Base-by-base conservation (phyloP, 2,329 filamentous ascomycete genomes). In the Cadophora malorum region DNA sequence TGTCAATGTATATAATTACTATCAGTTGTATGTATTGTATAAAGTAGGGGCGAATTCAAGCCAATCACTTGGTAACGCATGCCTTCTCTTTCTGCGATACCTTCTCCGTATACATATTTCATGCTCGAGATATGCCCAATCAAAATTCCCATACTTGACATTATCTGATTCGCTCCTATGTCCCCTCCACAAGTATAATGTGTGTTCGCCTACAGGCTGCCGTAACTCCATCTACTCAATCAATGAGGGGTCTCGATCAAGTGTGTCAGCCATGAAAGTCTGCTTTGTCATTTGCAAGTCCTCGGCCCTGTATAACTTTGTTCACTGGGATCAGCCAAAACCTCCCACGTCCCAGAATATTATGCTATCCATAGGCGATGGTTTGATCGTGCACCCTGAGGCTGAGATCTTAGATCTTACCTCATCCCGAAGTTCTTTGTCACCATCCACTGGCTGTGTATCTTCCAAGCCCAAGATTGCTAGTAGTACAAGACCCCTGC, bases 1-100 rank as follows among this genome's bases (percentile, higher is more conserved):
- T 56, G 21, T 28, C n/a, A 45, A 56, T 23, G 23, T 64, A 58
- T 14, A 64, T 52, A 62, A 49, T 49, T 49, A 62, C 6, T 62
- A 9, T 59, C 33, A 21, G 33, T 41, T 41, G 33, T 41, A 59
- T 59, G 55, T 41, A 59, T 41, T 41, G 55, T 41, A 59, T 23
- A 59, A 41, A 59, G 1, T 8, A 21, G n/a, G 55, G n/a, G 21
- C 7, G 33, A 59, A 41, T 38, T 41, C 21, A 41, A 19, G 2
- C 28, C 6, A 33, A 55, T n/a, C n/a, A n/a, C 28, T 33, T 31
- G 28, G 28, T 2, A 14, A 28, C 14, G n/a, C 25, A 55, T 8
- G 0, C 12, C 33, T 16, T 19, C 14, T 31, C 31, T 14, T 33
- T 16, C 14, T 2, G 6, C 2, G 14, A 31, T 23, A 28, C 16